Percentiles rank a stretch among this genome's conserved stretches.
Evolutionary conservation across 2,329 filamentous ascomycete species (phyloP).

Genomic region (Arthrobotrys iridis): DNA sequence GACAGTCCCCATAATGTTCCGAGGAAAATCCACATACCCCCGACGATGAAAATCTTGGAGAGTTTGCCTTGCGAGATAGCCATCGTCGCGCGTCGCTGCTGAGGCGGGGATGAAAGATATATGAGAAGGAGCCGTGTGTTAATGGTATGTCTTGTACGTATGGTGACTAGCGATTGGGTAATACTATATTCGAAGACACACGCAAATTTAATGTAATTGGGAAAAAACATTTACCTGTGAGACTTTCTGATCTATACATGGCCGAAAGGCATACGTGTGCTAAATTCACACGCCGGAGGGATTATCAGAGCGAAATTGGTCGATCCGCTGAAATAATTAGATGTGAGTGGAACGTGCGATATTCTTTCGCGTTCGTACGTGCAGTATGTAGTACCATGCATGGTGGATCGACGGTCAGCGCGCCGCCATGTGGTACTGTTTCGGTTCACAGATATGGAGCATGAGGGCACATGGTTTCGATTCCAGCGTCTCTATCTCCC

Average conservation of each 20-base stretch:
- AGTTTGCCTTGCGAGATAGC: conserved; percentile 16
- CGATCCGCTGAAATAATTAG: conserved; percentile 4
- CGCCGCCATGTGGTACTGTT: conserved; percentile 9
- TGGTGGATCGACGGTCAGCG: neutral
- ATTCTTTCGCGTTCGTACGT: neutral
- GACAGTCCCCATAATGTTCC: conserved; percentile 23
- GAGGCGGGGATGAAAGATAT: neutral
- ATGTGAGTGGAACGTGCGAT: neutral
- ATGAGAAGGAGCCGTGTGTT: no score
- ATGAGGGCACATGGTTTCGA: no score
- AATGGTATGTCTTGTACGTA: no score
- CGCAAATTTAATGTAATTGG: neutral
- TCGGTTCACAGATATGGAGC: no score
- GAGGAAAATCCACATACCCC: conserved; percentile 14
- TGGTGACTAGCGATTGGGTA: no score
- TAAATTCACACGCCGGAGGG: neutral
- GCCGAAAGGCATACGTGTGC: conserved; percentile 14
- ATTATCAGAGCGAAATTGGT: conserved; percentile 9
- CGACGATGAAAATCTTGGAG: conserved; percentile 5
- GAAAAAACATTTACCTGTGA: neutral
- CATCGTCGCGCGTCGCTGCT: neutral
- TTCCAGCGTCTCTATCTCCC: no score
- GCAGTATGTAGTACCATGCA: neutral
- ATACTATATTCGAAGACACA: no score
- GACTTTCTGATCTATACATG: neutral